Base-by-base conservation (phyloP, 2,329 filamentous ascomycete species). In the Arthrobotrys conoides region DNA sequence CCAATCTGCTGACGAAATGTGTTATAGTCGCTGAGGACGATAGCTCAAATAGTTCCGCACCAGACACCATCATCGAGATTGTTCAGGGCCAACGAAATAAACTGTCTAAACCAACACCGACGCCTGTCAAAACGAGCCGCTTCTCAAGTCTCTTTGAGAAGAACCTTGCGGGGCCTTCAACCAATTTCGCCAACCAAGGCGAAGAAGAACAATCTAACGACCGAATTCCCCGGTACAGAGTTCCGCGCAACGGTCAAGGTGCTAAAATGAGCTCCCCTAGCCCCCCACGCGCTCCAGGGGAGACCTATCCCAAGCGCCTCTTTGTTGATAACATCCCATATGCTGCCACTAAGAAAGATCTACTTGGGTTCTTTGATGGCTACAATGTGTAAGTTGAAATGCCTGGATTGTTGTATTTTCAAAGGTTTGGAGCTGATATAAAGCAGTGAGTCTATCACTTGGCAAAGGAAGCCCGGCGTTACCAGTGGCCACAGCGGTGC, bases 241-340 rank as follows among this genome's bases (percentile, higher is more conserved):
- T 70, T 14, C 75, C 75, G 5, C 71, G 67, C 33, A 72, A 57
- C 38, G 68, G 68, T 22, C 36, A 48, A 44, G 75, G 68, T 3
- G 9, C 63, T 14, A 77, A 71, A 14, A 70, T 38, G 18, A 51
- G 24, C 5, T 9, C 63, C 9, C 46, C 68, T 24, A 68, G 67
- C 5, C 72, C 72, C 14, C 75, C 75, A 46, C 24, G 44, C 24
- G 30, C 22, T n/a, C 63, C 33, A 22, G 55, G 22, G 6, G 64
- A 78, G 3, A 51, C 36, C 0, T 59, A 69, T n/a, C 63, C 68
- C 2, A 72, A 65, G n/a, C 75, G 68, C 14, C 24, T 78, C 18
- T 69, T 72, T 27, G 18, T 78, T n/a, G 75, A 78, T 8, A 78
- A 78, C 36, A 57, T 78, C n/a, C 68, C 75, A 30, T 78, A 78